Percentiles rank a stretch among this genome's conserved stretches.
Evolutionary conservation across 352 stramenopile species (phyloP).

Genomic region (Pythium dissimile): DNA sequence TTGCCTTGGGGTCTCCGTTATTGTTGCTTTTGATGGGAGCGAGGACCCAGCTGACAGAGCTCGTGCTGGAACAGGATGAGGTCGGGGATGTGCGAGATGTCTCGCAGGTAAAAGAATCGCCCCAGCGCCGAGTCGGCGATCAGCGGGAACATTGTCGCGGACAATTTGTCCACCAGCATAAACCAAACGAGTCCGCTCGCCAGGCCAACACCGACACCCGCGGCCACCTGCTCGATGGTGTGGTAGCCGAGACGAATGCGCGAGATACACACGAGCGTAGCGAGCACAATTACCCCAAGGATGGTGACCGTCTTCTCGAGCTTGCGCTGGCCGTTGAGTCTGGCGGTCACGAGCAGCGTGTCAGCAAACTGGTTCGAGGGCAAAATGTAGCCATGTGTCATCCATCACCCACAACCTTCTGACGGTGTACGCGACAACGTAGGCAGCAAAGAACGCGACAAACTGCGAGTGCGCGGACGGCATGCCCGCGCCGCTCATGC

Average conservation of each 20-base stretch:
- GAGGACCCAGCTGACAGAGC: conserved; percentile 28
- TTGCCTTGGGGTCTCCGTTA: neutral
- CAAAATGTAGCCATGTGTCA: neutral
- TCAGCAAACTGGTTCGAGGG: neutral
- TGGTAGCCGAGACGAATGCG: conserved; percentile 80
- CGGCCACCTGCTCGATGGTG: conserved; percentile 62
- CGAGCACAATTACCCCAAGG: conserved; percentile 34
- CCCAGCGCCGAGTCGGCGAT: conserved; percentile 44
- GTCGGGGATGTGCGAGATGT: conserved; percentile 73
- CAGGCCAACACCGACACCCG: conserved; percentile 46
- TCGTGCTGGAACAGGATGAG: conserved; percentile 78
- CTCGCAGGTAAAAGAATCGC: conserved; percentile 62
- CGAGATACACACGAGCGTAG: conserved; percentile 61
- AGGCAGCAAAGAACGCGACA: conserved; percentile 73
- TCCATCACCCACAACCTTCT: conserved; percentile 33
- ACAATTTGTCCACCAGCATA: conserved; percentile 31
- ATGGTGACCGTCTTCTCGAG: conserved; percentile 70
- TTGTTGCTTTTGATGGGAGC: conserved; percentile 3
- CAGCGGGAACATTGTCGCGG: conserved; percentile 52
- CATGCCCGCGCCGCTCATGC: conserved; percentile 68
- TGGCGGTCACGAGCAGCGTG: neutral
- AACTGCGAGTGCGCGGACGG: conserved; percentile 82
- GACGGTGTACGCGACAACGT: conserved; percentile 65
- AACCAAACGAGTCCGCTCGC: conserved; percentile 53
- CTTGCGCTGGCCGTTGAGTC: conserved; percentile 36